Evolutionary conservation across 2,329 filamentous ascomycete species (phyloP).

Genomic region (Aureobasidium sp.): DNA sequence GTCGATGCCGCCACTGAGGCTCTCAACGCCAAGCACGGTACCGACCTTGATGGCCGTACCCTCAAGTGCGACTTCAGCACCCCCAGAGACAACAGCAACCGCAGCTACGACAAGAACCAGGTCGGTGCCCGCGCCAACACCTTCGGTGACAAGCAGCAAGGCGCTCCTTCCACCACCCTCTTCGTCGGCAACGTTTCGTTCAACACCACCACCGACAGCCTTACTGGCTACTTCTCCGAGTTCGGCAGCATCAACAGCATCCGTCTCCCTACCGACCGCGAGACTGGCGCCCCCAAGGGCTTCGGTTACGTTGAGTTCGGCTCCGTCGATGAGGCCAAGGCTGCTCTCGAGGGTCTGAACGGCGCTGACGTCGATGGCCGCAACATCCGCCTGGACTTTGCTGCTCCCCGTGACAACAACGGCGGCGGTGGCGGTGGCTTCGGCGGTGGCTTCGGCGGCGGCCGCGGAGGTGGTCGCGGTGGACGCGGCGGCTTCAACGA

Average conservation of each 20-base stretch:
- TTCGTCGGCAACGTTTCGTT: constrained; percentile 91
- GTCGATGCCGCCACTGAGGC: constrained; percentile 61
- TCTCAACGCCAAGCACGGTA: constrained; percentile 63
- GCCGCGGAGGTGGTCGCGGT: constrained; percentile 31
- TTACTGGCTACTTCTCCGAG: constrained; percentile 65
- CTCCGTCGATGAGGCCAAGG: constrained; percentile 73
- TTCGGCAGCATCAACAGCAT: constrained; percentile 65
- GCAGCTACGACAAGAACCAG: constrained; percentile 42
- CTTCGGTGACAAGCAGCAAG: constrained; percentile 65
- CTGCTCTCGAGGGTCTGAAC: constrained; percentile 60
- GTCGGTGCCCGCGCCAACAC: constrained; percentile 51
- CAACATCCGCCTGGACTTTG: constrained; percentile 73
- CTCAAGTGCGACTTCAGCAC: constrained; percentile 74
- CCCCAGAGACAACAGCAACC: constrained; percentile 37
- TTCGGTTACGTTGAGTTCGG: constrained; percentile 85
- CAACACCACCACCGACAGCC: constrained; percentile 65
- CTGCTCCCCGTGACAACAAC: constrained; percentile 43
- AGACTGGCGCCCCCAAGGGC: constrained; percentile 77
- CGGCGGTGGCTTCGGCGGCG: constrained; percentile 30
- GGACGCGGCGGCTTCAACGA: constrained; percentile 33
- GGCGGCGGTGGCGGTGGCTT: constrained; percentile 37
- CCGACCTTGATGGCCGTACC: constrained; percentile 63
- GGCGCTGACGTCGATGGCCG: constrained; percentile 65
- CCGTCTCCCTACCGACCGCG: constrained; percentile 80
- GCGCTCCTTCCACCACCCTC: constrained; percentile 74